Base-by-base conservation (phyloP, 1,139 yeast genomes). In the Yarrowia galli region DNA sequence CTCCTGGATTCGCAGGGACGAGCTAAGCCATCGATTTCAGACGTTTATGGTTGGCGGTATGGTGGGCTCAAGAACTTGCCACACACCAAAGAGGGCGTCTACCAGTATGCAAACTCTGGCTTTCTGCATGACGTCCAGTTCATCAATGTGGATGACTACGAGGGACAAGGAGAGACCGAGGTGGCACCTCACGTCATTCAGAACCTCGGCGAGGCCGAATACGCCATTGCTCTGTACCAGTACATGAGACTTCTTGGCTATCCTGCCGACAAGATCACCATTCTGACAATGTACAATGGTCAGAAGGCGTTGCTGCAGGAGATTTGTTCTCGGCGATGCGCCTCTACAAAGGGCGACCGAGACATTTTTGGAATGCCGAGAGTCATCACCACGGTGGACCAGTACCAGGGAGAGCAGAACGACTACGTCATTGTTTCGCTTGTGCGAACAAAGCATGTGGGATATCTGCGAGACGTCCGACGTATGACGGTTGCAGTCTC, bases 181-280 rank as follows among this genome's bases (percentile, higher is more conserved):
- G 76, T 75, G 2, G 68, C 72, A 1, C 74, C 76, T 10, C 76
- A 72, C 1, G 70, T 73, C 56, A 74, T 73, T 70, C 81, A 82
- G 68, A 83, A 83, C 69, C 71, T 84, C 13, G 83, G 80, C 13
- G 90, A 87, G 71, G 90, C 89, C 0, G 87, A 85, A 71, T 84
- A 78, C 70, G 79, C 83, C 16, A 84, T 84, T 12, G 76, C 78
- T 0, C 71, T 86, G 12, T 86, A 79, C 72, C 81, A 80, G 74
- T 85, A 84, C 71, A 77, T 87, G 83, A 73, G 83, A 28, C 72
- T 80, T 3, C 70, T 82, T 22, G 87, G 85, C 0, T 85, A 85
- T 71, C 81, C 86, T 0, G 67, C 72, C 0, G 71, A 73, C 0
- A 72, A 73, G 20, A 81, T 87, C 23, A 78, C 80, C 13, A 80